Base-by-base conservation (phyloP, 2,329 filamentous ascomycete genomes). In the Cephalotrichum gorgonifer region DNA sequence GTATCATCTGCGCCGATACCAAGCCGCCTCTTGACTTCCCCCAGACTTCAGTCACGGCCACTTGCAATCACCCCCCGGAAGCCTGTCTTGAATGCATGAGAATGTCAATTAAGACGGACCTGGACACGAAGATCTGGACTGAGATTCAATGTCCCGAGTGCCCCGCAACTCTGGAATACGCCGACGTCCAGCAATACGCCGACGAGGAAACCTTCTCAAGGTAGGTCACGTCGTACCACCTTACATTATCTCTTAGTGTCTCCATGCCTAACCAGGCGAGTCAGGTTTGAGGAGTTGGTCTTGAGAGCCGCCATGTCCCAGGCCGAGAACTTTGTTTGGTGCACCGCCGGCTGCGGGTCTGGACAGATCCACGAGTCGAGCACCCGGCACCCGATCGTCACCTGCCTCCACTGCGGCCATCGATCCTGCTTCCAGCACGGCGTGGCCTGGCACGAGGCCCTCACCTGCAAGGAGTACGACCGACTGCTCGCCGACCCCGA, bases 61-160 rank as follows among this genome's bases (percentile, higher is more conserved):
- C 55, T 15, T 70, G 67, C 53, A 54, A 43, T 2, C 67, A 70
- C 45, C 17, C 58, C 1, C 62, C 65, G 2, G 53, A 31, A 1
- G 58, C 63, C 12, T 70, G 67, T 30, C 54, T 63, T 9, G 58
- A 59, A 15, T 70, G 67, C 35, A 26, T 70, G 3, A 56, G 60
- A 8, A 53, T 56, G 6, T 66, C 62, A 2, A 67, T 70, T 33
- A 55, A 55, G 23, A 58, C 60, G 2, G 64, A 67, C 43, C 44
- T 70, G 14, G 55, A 56, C 27, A 59, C 44, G 52, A 64, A 61
- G 22, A 50, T 63, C 2, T 72, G 70, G 67, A 67, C 70, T 30
- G 64, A 71, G 9, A 67, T 80, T 38, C 62, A 61, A 42, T 82
- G 78, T 47, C 75, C 76, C 0, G 70, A 76, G 45, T 82, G 78